Percentiles rank a stretch among this genome's conserved stretches.
phyloP scores from a whole-genome alignment of 768 basidiomycete genomes.

The Lentinula edodes region DNA sequence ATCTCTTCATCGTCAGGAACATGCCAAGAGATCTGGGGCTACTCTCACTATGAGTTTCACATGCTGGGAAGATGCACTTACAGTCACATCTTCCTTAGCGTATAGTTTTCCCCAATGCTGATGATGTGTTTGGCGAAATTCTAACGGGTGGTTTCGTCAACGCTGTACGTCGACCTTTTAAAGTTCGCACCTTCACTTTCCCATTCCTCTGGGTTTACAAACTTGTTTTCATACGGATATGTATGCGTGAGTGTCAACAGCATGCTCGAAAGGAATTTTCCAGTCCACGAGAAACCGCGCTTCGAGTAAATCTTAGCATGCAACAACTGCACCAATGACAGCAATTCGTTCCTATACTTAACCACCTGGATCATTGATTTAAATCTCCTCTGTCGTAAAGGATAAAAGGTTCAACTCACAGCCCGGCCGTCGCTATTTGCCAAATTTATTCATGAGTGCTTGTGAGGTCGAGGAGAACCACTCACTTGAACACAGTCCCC shows the following conservation, averaged over 20 bases:
- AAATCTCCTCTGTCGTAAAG: background rate
- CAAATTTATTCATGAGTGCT: conserved; percentile 2
- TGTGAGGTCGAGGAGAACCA: background rate
- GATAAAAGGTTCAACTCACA: conserved; percentile 29
- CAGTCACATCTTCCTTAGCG: conserved; percentile 61
- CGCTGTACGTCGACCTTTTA: background rate
- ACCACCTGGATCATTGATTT: conserved; percentile 42
- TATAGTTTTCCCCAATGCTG: conserved; percentile 79
- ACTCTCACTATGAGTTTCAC: background rate
- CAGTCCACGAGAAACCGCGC: conserved; percentile 77
- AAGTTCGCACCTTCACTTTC: conserved; percentile 54
- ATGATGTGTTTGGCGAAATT: conserved; percentile 66
- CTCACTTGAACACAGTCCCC: conserved; percentile 78
- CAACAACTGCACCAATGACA: conserved; percentile 56
- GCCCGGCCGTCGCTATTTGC: conserved; percentile 49
- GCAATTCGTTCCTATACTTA: conserved; percentile 54
- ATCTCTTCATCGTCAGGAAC: conserved; percentile 67
- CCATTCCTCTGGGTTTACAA: conserved; percentile 78
- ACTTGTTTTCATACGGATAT: conserved; percentile 76
- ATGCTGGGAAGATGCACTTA: conserved; percentile 22
- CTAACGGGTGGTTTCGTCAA: conserved; percentile 26
- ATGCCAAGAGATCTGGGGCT: conserved; percentile 69
- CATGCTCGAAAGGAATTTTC: conserved; percentile 67
- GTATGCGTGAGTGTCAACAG: conserved; percentile 74
- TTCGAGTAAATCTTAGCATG: conserved; percentile 73